Conservation (phyloP, 2,329 filamentous ascomycete species). For the Coniella vitis region DNA sequence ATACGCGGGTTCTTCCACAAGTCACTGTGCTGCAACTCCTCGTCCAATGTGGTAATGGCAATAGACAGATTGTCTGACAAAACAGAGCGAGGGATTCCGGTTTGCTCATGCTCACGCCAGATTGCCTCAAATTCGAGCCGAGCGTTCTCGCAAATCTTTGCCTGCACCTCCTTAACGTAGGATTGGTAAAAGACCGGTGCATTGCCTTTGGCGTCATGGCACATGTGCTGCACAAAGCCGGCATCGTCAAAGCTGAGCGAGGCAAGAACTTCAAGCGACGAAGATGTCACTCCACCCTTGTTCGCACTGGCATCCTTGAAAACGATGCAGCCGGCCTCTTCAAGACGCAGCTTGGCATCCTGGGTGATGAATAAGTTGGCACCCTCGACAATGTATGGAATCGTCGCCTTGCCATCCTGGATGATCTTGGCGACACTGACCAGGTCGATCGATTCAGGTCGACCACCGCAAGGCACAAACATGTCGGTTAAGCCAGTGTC, state of each 20-base stretch:
- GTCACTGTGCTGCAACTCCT: conserved; percentile 89
- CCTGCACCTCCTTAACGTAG: conserved; percentile 89
- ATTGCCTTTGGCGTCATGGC: conserved; percentile 63
- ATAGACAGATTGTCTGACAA: conserved; percentile 85
- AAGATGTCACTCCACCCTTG: conserved; percentile 97
- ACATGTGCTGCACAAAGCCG: conserved; percentile 90
- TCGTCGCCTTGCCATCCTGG: conserved; percentile 74
- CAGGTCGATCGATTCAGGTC: conserved; percentile 93
- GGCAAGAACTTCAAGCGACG: conserved; percentile 90
- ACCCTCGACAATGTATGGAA: conserved; percentile 95
- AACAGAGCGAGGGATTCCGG: conserved; percentile 72
- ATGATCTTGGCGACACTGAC: conserved; percentile 83
- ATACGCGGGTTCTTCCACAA: conserved; percentile 81
- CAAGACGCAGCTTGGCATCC: conserved; percentile 90
- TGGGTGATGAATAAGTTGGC: conserved; percentile 99
- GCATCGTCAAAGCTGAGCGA: conserved; percentile 90
- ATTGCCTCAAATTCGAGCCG: conserved; percentile 95
- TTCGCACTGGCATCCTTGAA: conserved; percentile 98
- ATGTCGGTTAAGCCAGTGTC: conserved; percentile 69
- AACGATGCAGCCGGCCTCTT: conserved; percentile 88
- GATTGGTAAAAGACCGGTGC: conserved; percentile 85
- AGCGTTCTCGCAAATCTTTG: conserved; percentile 85
- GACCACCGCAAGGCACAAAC: conserved; percentile 94
- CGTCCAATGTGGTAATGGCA: conserved; percentile 93
- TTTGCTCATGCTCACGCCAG: conserved; percentile 87